Evolutionary conservation across 2,329 filamentous ascomycete species (phyloP).

Genomic region (Aspergillus cejpii): DNA sequence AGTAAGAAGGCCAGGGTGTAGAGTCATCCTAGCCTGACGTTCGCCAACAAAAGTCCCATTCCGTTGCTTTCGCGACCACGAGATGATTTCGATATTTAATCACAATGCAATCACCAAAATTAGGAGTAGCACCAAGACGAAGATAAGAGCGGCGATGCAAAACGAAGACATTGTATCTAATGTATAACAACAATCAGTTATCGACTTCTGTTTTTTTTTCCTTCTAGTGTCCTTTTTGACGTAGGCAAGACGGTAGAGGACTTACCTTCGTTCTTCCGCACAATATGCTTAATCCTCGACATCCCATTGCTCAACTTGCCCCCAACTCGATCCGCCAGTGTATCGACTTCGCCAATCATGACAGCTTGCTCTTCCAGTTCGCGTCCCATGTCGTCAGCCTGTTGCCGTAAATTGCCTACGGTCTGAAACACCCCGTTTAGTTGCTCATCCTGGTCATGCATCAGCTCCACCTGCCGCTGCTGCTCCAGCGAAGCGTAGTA

Average conservation of each 20-base stretch:
- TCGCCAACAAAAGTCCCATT: conserved; percentile 5
- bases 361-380: conserved; percentile 92
- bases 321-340: conserved; percentile 76
- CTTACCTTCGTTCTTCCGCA: conserved; percentile 82
- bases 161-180: conserved; percentile 70
- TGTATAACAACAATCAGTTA: conserved; percentile 21
- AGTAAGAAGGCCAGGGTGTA: conserved; percentile 38
- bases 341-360: conserved; percentile 80
- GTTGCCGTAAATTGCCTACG: conserved; percentile 79
- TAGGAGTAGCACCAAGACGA: conserved; percentile 78
- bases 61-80: conserved; percentile 2
- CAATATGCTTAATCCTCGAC: conserved; percentile 76
- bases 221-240: conserved; percentile 5
- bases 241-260: conserved; percentile 23
- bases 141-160: conserved; percentile 82
- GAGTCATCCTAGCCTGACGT: conserved; percentile 12
- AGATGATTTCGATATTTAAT: conserved; percentile 29
- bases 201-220: conserved; percentile 6
- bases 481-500: conserved; percentile 80
- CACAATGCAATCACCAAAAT: conserved; percentile 65
- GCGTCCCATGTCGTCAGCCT: conserved; percentile 92
- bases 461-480: conserved; percentile 81
- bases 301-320: conserved; percentile 79
- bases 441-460: conserved; percentile 90
- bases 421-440: conserved; percentile 89